Conservation (phyloP, 257 asterid species). For the Solanum rostratum region DNA sequence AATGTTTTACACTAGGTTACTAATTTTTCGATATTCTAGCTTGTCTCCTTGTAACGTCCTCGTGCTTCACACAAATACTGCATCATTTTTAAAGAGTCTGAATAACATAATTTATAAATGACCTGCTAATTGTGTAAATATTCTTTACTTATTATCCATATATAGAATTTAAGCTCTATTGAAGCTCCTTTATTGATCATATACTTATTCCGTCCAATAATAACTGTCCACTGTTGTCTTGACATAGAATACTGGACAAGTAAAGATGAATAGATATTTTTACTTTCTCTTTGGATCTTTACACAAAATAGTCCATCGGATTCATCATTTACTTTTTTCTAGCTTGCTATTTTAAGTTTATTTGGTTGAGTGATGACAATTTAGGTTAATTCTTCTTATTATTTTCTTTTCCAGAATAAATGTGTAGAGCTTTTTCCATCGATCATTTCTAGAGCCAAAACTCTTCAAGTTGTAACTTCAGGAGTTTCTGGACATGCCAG, state of each 20-base stretch:
- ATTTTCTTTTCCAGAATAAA: conserved; percentile 38
- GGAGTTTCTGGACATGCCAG: conserved; percentile 60
- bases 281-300: not conserved
- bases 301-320: not conserved
- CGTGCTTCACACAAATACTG: too few species aligned
- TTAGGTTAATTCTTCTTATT: not conserved
- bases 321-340: not conserved
- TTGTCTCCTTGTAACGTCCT: too few species aligned
- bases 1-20: not conserved
- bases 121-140: not conserved
- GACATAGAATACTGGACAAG: too few species aligned
- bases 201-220: too few species aligned
- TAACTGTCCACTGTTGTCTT: too few species aligned
- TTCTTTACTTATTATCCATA: not conserved
- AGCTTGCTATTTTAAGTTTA: too few species aligned
- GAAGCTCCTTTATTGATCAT: too few species aligned
- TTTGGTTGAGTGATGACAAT: not conserved
- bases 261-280: too few species aligned
- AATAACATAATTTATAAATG: not conserved
- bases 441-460: conserved; percentile 75
- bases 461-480: conserved; percentile 65
- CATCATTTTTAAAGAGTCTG: too few species aligned
- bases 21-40: not conserved
- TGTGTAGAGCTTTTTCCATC: conserved; percentile 95
- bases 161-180: not conserved